Conservation (phyloP, 352 stramenopile species). For the Globisporangium nunn region DNA sequence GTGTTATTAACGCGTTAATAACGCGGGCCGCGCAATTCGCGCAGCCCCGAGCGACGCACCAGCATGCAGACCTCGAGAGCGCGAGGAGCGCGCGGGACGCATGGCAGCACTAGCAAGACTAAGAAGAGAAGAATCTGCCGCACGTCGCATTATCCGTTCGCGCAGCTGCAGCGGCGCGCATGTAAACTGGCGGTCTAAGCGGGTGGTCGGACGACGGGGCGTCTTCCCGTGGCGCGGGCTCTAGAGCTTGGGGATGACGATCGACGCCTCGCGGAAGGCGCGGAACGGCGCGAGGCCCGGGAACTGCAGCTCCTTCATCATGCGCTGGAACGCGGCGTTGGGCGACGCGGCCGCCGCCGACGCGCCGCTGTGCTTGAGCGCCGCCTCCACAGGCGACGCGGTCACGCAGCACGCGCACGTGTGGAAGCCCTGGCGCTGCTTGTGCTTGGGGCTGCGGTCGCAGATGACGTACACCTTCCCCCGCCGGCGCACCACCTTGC, state of each 20-base stretch:
- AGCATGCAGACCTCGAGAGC: background rate
- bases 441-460: constrained; percentile 89
- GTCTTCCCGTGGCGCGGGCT: background rate
- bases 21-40: no score
- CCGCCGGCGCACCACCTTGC: constrained; percentile 85
- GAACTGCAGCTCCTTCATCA: constrained; percentile 94
- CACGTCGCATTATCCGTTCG: background rate
- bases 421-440: constrained; percentile 91
- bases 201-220: constrained; percentile 4
- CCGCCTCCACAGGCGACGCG: constrained; percentile 15
- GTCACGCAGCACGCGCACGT: constrained; percentile 42
- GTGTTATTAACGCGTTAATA: no score
- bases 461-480: constrained; percentile 89
- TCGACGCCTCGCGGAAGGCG: constrained; percentile 64
- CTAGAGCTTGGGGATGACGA: constrained; percentile 66
- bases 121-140: background rate
- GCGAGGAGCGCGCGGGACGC: no score
- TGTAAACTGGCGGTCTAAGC: background rate
- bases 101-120: background rate
- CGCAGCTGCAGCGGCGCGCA: background rate
- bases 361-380: constrained; percentile 13
- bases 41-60: background rate
- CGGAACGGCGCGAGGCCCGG: constrained; percentile 69
- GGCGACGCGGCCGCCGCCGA: constrained; percentile 47
- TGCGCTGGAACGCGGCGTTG: constrained; percentile 90